Evolutionary conservation across 305 asterid genomes (phyloP), one percentile per base, ranked within the genome.

Genomic region (Solanum aculeatissimum): DNA sequence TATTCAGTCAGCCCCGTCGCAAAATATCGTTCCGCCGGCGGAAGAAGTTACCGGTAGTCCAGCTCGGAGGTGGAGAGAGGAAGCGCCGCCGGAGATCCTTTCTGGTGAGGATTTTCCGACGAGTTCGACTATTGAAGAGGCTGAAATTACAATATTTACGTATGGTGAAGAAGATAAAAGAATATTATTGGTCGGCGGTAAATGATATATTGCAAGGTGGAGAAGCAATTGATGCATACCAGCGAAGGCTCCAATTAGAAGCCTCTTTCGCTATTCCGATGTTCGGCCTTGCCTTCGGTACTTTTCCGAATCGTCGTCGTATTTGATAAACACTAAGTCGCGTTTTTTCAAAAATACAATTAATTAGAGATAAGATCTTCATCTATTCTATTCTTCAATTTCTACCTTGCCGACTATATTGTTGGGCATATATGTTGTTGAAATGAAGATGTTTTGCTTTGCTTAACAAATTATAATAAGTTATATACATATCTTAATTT

Each of bases 211-310:
- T 86, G 2, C 91, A 90, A 43, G 94, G 91, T 7, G 66, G 87
- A 57, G 69, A 85, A 25, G 58, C 93, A 10, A 51, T 89, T 15
- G 92, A 92, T 58, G 57, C 95, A 3, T 91, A 83, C 81, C 97
- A 92, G 1, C 95, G 91, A 81, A 83, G 93, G 18, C 21, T 92
- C 82, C 74, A 88, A n/a, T 55, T 92, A 38, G 97, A 95, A 60
- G 84, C 94, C 21, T 93, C 97, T 7, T 92, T 93, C 16, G 94
- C 95, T 0, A 62, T 93, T 66, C 97, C 98, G 0, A 95, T 91
- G 13, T 86, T 95, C 95, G 95, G 97, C 2, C 87, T 92, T 8
- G 40, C 93, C 15, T 85, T 91, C 51, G 82, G 35, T 57, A 29
- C 82, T 18, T 85, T 84, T 74, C 90, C 91, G 1, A 87, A 51